Percentiles rank a stretch among this genome's conserved stretches.
Evolutionary conservation across 495 filamentous ascomycete species (phyloP).

Genomic region (Podospora appendiculata): DNA sequence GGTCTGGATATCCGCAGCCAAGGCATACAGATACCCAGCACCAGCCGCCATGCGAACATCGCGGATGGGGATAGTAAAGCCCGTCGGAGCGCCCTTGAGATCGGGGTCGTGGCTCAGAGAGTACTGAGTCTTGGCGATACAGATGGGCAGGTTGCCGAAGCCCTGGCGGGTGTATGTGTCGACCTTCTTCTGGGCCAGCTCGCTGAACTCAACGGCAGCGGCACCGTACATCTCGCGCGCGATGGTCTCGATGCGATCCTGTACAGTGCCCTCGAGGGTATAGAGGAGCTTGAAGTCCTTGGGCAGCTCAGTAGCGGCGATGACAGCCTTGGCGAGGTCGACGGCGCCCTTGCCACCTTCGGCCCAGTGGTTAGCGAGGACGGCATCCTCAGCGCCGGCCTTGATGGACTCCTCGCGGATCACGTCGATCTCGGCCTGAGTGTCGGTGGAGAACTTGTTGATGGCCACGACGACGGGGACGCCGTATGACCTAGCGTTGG

Average conservation of each 20-base stretch:
- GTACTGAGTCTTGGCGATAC: slow-evolving; percentile 97
- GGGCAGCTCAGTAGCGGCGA: slow-evolving; percentile 71
- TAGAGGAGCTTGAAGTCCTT: slow-evolving; percentile 92
- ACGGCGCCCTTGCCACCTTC: slow-evolving; percentile 89
- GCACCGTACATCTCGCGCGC: slow-evolving; percentile 92
- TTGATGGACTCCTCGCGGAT: slow-evolving; percentile 86
- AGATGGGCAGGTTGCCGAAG: slow-evolving; percentile 87
- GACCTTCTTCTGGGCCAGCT: slow-evolving; percentile 90
- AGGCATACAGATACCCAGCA: slow-evolving; percentile 88
- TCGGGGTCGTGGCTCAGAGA: slow-evolving; percentile 89
- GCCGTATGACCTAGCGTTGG: slow-evolving; percentile 80
- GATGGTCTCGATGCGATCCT: slow-evolving; percentile 88
- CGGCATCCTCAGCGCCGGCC: slow-evolving; percentile 88
- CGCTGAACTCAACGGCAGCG: slow-evolving; percentile 82
- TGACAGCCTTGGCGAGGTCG: slow-evolving; percentile 80
- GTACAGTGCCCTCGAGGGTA: slow-evolving; percentile 66
- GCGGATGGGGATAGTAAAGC: slow-evolving; percentile 90
- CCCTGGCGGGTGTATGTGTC: slow-evolving; percentile 91
- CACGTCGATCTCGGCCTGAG: slow-evolving; percentile 81
- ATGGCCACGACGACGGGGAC: slow-evolving; percentile 96
- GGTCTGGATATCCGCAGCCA: slow-evolving; percentile 96
- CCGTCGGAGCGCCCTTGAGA: slow-evolving; percentile 92
- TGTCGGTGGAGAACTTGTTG: slow-evolving; percentile 93
- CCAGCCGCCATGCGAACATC: slow-evolving; percentile 93
- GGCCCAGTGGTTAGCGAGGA: slow-evolving; percentile 94